These are phyloP conservation scores for Sungouiozyma intestinalis DNA, from an alignment of 805 yeast genomes.

Conservation along the genomic window DNA sequence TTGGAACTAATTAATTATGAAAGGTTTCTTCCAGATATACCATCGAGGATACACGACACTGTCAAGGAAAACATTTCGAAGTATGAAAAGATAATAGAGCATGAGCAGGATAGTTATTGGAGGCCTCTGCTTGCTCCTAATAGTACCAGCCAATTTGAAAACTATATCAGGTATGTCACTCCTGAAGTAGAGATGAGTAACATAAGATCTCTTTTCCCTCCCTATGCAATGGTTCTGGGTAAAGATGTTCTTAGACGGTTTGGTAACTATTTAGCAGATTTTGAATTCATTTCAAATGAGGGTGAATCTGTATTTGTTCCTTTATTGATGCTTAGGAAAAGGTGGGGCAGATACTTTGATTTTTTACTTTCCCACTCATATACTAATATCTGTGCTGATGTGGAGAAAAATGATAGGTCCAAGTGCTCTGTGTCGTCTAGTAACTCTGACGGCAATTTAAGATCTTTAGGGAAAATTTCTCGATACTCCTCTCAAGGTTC, in stretches of 20 bases:
- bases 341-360: conserved; percentile 73
- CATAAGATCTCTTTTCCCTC: conserved; percentile 52
- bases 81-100: background rate
- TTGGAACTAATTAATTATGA: background rate
- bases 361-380: conserved; percentile 52
- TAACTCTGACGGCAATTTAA: conserved; percentile 1
- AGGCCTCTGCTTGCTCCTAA: conserved; percentile 10
- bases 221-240: conserved; percentile 69
- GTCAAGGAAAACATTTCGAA: conserved; percentile 1
- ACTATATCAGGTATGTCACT: conserved; percentile 64
- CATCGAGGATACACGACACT: conserved; percentile 2
- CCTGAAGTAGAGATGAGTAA: conserved; percentile 58
- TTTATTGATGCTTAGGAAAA: conserved; percentile 45
- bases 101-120: conserved; percentile 2
- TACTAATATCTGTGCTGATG: conserved; percentile 38
- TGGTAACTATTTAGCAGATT: conserved; percentile 55
- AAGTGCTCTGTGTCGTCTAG: conserved; percentile 3
- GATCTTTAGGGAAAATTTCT: conserved; percentile 5
- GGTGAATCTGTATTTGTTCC: conserved; percentile 61
- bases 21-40: background rate
- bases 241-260: conserved; percentile 61
- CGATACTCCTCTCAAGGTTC: conserved; percentile 12
- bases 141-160: conserved; percentile 38
- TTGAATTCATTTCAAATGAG: conserved; percentile 57
- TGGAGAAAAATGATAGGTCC: conserved; percentile 6